phyloP scores from a whole-genome alignment of 495 filamentous ascomycete genomes.

The Elaphomyces granulatus region DNA sequence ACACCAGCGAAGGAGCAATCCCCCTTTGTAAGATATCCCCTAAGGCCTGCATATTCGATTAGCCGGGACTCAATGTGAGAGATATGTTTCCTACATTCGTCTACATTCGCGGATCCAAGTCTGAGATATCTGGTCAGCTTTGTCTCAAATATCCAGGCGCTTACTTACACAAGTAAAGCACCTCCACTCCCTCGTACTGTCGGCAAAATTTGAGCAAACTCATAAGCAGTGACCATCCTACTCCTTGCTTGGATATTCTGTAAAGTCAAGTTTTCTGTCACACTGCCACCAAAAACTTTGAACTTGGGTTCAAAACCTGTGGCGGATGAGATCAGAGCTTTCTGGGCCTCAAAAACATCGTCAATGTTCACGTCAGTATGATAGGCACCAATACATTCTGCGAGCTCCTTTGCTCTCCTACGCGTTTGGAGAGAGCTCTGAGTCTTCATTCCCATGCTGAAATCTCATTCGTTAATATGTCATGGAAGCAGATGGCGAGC shows the following conservation, averaged over 20 bases:
- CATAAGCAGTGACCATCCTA: constrained; percentile 68
- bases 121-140: no score
- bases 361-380: constrained; percentile 72
- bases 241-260: constrained; percentile 73
- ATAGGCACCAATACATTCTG: constrained; percentile 56
- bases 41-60: constrained; percentile 22
- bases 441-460: constrained; percentile 66
- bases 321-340: constrained; percentile 37
- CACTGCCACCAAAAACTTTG: constrained; percentile 50
- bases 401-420: constrained; percentile 50
- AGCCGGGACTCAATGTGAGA: no score
- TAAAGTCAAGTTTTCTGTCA: constrained; percentile 49
- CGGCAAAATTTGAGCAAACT: constrained; percentile 55
- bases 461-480: no score
- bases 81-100: no score
- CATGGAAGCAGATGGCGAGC: neutral
- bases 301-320: constrained; percentile 48
- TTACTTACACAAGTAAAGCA: constrained; percentile 50
- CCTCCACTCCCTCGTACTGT: constrained; percentile 41
- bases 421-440: constrained; percentile 62
- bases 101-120: constrained; percentile 46
- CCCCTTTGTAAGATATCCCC: constrained; percentile 65
- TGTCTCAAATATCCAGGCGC: no score
- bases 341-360: constrained; percentile 39
- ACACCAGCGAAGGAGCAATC: constrained; percentile 44